Conservation (phyloP, 176 grass and related monocot genomes). For the Cymbopogon citratus region DNA sequence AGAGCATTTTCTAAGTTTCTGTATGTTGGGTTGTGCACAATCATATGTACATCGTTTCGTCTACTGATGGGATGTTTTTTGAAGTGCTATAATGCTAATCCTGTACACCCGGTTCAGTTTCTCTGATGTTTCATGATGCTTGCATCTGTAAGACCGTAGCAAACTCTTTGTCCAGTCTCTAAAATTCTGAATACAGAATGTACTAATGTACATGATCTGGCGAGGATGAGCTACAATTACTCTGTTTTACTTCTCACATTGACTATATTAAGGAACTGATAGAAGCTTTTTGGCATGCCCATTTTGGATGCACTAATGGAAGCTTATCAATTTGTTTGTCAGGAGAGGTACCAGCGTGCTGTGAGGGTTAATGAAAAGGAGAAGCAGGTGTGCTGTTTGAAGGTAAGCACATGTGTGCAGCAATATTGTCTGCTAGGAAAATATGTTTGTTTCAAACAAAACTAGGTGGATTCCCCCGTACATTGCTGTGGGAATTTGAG, state of each 20-base stretch:
- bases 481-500: no score
- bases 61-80: not conserved
- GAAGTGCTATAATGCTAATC: not conserved
- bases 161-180: not conserved
- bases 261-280: not conserved
- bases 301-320: not conserved
- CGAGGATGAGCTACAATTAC: not conserved
- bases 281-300: not conserved
- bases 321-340: conserved; percentile 20
- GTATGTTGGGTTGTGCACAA: not conserved
- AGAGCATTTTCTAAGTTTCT: not conserved
- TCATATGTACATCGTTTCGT: not conserved
- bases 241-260: not conserved
- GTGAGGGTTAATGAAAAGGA: conserved; percentile 48
- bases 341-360: conserved; percentile 41
- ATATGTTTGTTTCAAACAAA: not conserved
- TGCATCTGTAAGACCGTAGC: not conserved
- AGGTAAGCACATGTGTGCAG: conserved; percentile 18
- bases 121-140: conserved; percentile 11
- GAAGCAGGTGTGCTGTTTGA: conserved; percentile 29
- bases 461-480: no score
- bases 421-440: not conserved
- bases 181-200: not conserved
- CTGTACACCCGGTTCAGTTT: not conserved
- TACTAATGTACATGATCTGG: not conserved